Base-by-base conservation (phyloP, 208 protist genomes). In the Wallacemonas rigidus region DNA sequence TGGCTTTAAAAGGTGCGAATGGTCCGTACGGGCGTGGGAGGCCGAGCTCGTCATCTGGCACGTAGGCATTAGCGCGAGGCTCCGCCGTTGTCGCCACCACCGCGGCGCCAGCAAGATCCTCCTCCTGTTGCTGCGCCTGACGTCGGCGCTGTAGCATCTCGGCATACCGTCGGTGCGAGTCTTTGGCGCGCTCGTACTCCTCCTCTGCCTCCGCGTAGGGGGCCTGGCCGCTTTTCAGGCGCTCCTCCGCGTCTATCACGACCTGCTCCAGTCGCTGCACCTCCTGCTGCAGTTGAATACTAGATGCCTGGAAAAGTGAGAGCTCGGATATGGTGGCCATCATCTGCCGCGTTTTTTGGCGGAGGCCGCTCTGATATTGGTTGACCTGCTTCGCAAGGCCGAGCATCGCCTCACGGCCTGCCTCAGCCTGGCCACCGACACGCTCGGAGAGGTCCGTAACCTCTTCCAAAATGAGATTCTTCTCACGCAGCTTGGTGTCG, bases 311-410 rank as follows among this genome's bases (percentile, higher is more conserved):
- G 63, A 97, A 96, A 71, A 99, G 93, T 15, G 96, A 98, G n/a
- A 99, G 91, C 83, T 99, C 97, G 15, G 95, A 94, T 40, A 99
- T 90, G 50, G 92, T 98, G 15, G 98, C 93, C 97, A 98, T 99
- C 92, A 98, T 98, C 72, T 96, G 90, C 0, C 90, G 80, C 39
- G 93, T 98, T 65, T 91, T 92, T 57, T 75, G 68, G 50, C 93
- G 87, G 69, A 99, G 97, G 65, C 73, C 80, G 60, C 72, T 83
- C 72, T 98, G 97, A 76, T 95, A 93, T 55, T 90, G 74, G 75
- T 98, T 98, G 39, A 98, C 85, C 73, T 98, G 92, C 79, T 94
- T 94, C 6, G 97, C 91, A 35, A 98, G 81, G 11, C 91, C 88
- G 15, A 98, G 84, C n/a, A 96, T 98, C 71, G 94, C 82, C n/a